phyloP scores from a whole-genome alignment of 2,329 filamentous ascomycete genomes.

The Colletotrichum tropicale region DNA sequence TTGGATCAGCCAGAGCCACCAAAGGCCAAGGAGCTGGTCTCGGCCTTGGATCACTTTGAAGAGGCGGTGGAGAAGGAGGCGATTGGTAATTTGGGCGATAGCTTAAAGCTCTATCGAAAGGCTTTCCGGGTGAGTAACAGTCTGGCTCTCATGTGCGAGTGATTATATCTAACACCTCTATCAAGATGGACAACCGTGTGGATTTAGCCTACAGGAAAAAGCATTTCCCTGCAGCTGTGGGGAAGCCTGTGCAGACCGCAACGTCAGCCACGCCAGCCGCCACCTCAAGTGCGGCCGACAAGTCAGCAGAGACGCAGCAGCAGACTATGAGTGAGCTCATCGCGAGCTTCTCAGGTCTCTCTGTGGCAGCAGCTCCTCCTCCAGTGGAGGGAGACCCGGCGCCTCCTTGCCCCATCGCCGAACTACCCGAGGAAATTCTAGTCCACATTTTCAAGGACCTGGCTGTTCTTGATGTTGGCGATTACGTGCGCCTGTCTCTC shows the following conservation, averaged over 20 bases:
- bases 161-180: background rate
- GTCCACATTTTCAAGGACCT: conserved; percentile 77
- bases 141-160: background rate
- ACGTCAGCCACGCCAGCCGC: conserved; percentile 8
- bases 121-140: conserved; percentile 74
- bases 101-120: conserved; percentile 83
- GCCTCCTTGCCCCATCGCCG: conserved; percentile 81
- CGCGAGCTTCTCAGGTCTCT: conserved; percentile 71
- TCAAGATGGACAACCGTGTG: conserved; percentile 80
- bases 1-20: conserved; percentile 19
- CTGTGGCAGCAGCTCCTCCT: conserved; percentile 71
- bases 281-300: conserved; percentile 26
- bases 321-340: conserved; percentile 73
- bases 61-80: conserved; percentile 87
- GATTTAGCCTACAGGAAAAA: conserved; percentile 90
- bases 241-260: conserved; percentile 44
- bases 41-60: conserved; percentile 93
- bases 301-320: conserved; percentile 31
- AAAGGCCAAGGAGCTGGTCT: conserved; percentile 58
- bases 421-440: conserved; percentile 83
- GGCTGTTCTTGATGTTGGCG: conserved; percentile 75
- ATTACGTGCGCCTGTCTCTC: conserved; percentile 75
- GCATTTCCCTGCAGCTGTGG: conserved; percentile 74
- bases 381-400: conserved; percentile 72
- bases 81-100: conserved; percentile 86